These are phyloP conservation scores for Polygonum aviculare DNA, from an alignment of 148 eudicot species.

Conservation along the genomic window DNA sequence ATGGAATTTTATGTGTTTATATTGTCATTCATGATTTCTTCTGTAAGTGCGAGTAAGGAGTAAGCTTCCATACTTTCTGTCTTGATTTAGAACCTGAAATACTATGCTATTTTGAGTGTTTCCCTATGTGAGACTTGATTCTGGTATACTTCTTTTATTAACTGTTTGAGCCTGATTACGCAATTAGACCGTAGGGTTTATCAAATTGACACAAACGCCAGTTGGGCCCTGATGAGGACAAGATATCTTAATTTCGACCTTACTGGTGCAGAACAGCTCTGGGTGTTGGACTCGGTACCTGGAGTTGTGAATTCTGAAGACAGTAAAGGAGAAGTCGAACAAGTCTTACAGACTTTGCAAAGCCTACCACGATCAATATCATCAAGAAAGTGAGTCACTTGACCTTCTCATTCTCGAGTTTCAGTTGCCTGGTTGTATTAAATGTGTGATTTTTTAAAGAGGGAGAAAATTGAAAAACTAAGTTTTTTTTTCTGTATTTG, in stretches of 20 bases:
- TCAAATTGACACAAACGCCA: neutral
- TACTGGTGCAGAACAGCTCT: constrained; percentile 76
- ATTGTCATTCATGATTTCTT: neutral
- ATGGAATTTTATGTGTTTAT: neutral
- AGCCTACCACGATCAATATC: constrained; percentile 67
- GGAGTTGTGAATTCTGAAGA: constrained; percentile 60
- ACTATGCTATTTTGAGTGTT: neutral
- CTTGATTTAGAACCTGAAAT: too few species aligned
- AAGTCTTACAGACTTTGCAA: constrained; percentile 80
- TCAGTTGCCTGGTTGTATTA: neutral
- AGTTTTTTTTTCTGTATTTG: neutral
- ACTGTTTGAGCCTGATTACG: neutral
- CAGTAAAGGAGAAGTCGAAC: constrained; percentile 83
- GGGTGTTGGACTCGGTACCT: constrained; percentile 94
- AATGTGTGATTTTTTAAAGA: neutral
- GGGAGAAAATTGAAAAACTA: constrained; percentile 11
- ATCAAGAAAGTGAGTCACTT: constrained; percentile 48
- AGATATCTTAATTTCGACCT: neutral
- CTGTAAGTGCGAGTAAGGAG: neutral
- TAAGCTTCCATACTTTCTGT: neutral
- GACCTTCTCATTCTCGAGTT: neutral
- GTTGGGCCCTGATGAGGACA: neutral
- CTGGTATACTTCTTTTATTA: neutral
- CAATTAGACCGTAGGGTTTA: neutral
- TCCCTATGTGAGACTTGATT: neutral